Evolutionary conservation across 768 basidiomycete species (phyloP).

Genomic region (Leccinum obscurum): DNA sequence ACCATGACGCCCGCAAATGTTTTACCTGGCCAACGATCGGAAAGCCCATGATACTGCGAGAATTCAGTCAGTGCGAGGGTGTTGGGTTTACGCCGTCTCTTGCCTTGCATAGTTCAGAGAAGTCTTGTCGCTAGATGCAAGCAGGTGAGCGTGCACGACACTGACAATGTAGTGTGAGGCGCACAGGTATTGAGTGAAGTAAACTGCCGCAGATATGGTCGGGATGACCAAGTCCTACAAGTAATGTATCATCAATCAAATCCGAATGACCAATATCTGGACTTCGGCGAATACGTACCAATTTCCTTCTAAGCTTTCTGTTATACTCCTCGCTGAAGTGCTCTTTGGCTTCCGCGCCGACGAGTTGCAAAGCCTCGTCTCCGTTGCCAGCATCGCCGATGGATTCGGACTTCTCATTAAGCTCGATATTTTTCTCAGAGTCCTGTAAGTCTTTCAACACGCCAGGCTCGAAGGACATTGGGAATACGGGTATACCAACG

Average conservation of each 20-base stretch:
- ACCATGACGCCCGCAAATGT: not conserved
- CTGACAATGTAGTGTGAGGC: conserved; percentile 13
- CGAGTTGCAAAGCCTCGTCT: conserved; percentile 62
- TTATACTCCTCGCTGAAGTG: conserved; percentile 66
- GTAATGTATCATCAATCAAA: conserved; percentile 19
- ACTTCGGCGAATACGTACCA: conserved; percentile 38
- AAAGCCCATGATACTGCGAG: conserved; percentile 59
- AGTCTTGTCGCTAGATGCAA: conserved; percentile 60
- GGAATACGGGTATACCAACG: not conserved
- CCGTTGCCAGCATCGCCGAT: conserved; percentile 43
- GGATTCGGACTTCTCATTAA: conserved; percentile 32
- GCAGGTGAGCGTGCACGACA: conserved; percentile 3
- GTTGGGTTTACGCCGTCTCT: not conserved
- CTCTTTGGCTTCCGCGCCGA: conserved; percentile 49
- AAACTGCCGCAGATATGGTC: conserved; percentile 60
- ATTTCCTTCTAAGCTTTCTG: conserved; percentile 52
- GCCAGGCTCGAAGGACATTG: conserved; percentile 22
- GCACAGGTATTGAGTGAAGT: conserved; percentile 67
- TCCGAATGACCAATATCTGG: not conserved
- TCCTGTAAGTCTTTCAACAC: conserved; percentile 9
- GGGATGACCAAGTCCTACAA: conserved; percentile 53
- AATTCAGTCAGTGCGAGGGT: conserved; percentile 6
- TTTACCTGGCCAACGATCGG: conserved; percentile 61
- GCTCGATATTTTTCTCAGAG: conserved; percentile 26
- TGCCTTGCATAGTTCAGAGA: conserved; percentile 71